Percentiles rank a stretch among this genome's conserved stretches.
Conservation (phyloP, 1,284 basidiomycete species). For the Rhodotorula mucilaginosa region DNA sequence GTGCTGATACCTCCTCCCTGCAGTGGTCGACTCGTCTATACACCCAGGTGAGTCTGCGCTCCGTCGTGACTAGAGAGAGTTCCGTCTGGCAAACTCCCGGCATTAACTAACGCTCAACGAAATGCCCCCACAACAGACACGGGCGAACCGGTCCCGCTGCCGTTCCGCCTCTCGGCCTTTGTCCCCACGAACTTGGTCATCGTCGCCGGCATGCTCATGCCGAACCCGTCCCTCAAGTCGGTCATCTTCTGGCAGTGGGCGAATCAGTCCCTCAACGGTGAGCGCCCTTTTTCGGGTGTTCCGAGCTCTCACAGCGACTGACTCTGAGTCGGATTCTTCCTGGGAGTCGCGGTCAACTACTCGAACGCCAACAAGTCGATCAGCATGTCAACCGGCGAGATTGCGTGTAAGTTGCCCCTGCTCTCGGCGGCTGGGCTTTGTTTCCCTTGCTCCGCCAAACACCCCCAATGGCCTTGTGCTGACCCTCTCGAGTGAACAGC, state of each 20-base stretch:
- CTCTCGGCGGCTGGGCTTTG: neutral
- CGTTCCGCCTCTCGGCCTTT: slow-evolving; percentile 57
- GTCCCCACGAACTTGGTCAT: slow-evolving; percentile 57
- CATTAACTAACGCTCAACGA: no score
- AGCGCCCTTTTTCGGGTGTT: no score
- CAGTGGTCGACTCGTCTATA: slow-evolving; percentile 45
- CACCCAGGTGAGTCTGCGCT: slow-evolving; percentile 38
- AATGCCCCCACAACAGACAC: slow-evolving; percentile 48
- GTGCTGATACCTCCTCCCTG: neutral
- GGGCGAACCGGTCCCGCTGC: slow-evolving; percentile 53
- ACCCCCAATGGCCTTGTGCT: neutral
- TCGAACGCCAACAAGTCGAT: slow-evolving; percentile 44
- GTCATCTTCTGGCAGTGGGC: slow-evolving; percentile 58
- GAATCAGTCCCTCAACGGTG: slow-evolving; percentile 55
- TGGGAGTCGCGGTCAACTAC: slow-evolving; percentile 46
- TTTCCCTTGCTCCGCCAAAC: no score
- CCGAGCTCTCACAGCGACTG: no score
- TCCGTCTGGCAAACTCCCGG: no score
- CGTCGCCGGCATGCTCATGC: slow-evolving; percentile 48
- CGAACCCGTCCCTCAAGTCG: slow-evolving; percentile 40
- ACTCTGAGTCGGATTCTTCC: no score
- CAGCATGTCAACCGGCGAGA: slow-evolving; percentile 41
- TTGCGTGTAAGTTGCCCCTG: slow-evolving; percentile 21
- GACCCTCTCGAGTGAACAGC: neutral
- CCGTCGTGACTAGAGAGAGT: neutral